Evolutionary conservation across 1,284 basidiomycete species (phyloP).

Genomic region (Lignosus rhinocerotis): DNA sequence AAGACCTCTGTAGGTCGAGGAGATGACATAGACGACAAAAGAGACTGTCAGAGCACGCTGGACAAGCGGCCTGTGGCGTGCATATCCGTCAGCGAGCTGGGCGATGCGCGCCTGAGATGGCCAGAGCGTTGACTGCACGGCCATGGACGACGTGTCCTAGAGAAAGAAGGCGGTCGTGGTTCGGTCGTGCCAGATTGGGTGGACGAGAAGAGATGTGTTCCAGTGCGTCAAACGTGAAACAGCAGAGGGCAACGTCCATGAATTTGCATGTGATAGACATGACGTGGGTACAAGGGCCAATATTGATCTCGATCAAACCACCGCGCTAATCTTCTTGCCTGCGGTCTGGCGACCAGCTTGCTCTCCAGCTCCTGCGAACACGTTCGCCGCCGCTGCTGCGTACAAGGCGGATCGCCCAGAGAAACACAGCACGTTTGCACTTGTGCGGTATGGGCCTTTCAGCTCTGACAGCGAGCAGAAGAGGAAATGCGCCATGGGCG

Average conservation of each 20-base stretch:
- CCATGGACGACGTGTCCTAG: conserved; percentile 24
- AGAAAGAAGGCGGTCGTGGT: neutral
- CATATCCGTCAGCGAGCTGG: conserved; percentile 53
- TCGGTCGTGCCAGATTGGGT: neutral
- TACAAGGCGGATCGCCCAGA: too few species aligned
- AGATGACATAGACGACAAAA: conserved; percentile 66
- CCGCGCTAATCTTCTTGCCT: too few species aligned
- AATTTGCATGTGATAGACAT: conserved; percentile 20
- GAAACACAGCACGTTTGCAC: too few species aligned
- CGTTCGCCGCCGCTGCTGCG: too few species aligned
- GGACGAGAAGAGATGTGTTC: neutral
- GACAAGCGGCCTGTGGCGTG: conserved; percentile 62
- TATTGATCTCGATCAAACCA: too few species aligned
- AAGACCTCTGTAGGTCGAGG: conserved; percentile 56
- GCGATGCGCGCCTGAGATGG: conserved; percentile 35
- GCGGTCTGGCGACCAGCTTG: too few species aligned
- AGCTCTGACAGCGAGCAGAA: too few species aligned
- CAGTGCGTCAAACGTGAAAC: neutral
- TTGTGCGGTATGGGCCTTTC: too few species aligned
- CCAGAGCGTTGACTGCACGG: conserved; percentile 31
- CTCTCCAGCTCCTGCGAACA: too few species aligned
- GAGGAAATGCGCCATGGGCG: too few species aligned
- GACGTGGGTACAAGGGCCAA: conserved; percentile 13
- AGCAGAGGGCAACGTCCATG: neutral
- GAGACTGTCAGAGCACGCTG: conserved; percentile 67